These are phyloP conservation scores for Aegilops sharonensis DNA, from an alignment of 176 grass and related monocot genomes.

Conservation along the genomic window DNA sequence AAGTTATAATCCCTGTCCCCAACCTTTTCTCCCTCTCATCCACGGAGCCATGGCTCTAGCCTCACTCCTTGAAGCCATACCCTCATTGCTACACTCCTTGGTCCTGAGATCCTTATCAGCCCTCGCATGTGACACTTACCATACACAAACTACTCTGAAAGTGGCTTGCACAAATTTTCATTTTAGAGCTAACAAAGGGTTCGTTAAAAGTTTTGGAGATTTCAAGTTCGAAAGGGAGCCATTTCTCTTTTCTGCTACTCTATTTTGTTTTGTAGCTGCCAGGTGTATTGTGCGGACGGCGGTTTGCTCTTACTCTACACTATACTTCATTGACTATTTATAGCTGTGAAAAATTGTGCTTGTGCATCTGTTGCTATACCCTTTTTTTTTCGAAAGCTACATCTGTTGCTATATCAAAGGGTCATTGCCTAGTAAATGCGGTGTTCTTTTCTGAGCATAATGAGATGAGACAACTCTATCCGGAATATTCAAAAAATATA, in stretches of 20 bases:
- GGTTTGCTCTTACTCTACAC: not conserved
- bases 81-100: not conserved
- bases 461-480: not conserved
- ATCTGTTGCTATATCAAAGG: not conserved
- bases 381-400: no score
- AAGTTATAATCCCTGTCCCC: not conserved
- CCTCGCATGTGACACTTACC: not conserved
- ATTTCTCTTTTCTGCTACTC: not conserved
- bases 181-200: not conserved
- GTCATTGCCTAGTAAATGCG: not conserved
- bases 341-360: not conserved
- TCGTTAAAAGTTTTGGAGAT: not conserved
- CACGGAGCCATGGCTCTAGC: not conserved
- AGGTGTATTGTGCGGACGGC: not conserved
- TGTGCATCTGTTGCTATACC: not conserved
- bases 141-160: not conserved
- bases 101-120: not conserved
- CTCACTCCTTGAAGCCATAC: not conserved
- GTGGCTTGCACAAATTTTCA: not conserved
- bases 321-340: not conserved
- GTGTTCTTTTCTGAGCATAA: not conserved
- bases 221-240: not conserved
- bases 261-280: constrained; percentile 1
- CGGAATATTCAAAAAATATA: not conserved
- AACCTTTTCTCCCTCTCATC: not conserved